These are phyloP conservation scores for Populus trichocarpa DNA, from an alignment of 441 rosid species.

Conservation along the genomic window DNA sequence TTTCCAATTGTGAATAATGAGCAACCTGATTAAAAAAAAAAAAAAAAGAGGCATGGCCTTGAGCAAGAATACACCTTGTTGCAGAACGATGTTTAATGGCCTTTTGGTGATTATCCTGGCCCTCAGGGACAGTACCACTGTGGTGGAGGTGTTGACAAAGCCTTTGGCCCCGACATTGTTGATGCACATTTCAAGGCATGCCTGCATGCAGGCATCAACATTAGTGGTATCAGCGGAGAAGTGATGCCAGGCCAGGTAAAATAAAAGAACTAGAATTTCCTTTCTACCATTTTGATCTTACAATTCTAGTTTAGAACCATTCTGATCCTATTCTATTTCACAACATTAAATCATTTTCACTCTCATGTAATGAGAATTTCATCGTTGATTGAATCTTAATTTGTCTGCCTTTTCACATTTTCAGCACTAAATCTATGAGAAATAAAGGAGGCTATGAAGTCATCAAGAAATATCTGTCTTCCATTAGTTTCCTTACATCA, in stretches of 20 bases:
- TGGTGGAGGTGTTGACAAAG: constrained; percentile 70
- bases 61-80: constrained; percentile 24
- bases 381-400: no score
- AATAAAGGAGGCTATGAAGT: not conserved
- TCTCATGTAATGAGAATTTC: constrained; percentile 62
- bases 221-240: constrained; percentile 84
- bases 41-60: constrained; percentile 58
- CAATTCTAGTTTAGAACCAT: not conserved
- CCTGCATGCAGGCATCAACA: constrained; percentile 65
- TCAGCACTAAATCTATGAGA: constrained; percentile 56
- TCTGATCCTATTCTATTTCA: not conserved
- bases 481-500: no score
- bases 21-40: not conserved
- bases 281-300: not conserved
- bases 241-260: constrained; percentile 32
- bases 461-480: constrained; percentile 15
- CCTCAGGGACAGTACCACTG: constrained; percentile 95
- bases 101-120: constrained; percentile 80
- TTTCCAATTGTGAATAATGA: constrained; percentile 3
- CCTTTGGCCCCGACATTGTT: constrained; percentile 69
- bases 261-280: constrained; percentile 30
- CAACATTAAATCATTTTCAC: not conserved
- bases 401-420: not conserved
- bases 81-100: constrained; percentile 71
- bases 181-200: constrained; percentile 89